A percentile compares a stretch with the other conserved stretches of the same genome.
phyloP scores from a whole-genome alignment of 1,284 basidiomycete genomes.

The Ceratobasidium theobromae region DNA sequence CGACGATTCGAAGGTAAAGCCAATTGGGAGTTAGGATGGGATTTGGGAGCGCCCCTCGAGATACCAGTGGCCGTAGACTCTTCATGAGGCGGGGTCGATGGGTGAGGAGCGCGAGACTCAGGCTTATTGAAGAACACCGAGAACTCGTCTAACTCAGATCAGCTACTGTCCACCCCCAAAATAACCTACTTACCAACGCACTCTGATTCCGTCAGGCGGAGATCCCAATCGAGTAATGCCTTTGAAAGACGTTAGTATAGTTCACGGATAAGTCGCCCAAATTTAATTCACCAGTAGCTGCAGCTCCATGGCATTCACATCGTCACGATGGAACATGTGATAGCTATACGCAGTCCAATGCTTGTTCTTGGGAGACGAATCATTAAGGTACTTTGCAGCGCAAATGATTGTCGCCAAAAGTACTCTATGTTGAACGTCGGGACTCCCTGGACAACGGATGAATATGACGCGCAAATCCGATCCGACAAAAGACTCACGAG shows the following conservation, averaged over 20 bases:
- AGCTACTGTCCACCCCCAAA: background rate
- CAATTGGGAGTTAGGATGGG: background rate
- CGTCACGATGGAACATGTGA: conserved; percentile 4
- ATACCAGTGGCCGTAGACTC: background rate
- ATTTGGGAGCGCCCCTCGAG: background rate
- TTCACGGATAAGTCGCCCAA: background rate
- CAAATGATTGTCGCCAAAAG: conserved; percentile 96
- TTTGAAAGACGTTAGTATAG: background rate
- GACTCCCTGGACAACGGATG: conserved; percentile 61
- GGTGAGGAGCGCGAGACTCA: background rate
- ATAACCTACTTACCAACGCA: background rate
- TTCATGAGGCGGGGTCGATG: conserved; percentile 3
- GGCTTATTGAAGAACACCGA: conserved; percentile 19
- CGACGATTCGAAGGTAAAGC: conserved; percentile 2
- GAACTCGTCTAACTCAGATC: background rate
- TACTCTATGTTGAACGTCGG: conserved; percentile 91
- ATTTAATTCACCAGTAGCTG: conserved; percentile 2
- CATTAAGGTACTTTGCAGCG: conserved; percentile 96
- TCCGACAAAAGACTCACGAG: conserved; percentile 7
- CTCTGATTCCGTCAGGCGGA: conserved; percentile 22
- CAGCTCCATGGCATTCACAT: conserved; percentile 20
- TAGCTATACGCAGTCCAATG: conserved; percentile 77
- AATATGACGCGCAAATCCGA: background rate
- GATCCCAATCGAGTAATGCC: conserved; percentile 20
- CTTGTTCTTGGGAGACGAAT: conserved; percentile 92